Evolutionary conservation across 768 basidiomycete species (phyloP).

Genomic region (Hygrophorus pudorinus): DNA sequence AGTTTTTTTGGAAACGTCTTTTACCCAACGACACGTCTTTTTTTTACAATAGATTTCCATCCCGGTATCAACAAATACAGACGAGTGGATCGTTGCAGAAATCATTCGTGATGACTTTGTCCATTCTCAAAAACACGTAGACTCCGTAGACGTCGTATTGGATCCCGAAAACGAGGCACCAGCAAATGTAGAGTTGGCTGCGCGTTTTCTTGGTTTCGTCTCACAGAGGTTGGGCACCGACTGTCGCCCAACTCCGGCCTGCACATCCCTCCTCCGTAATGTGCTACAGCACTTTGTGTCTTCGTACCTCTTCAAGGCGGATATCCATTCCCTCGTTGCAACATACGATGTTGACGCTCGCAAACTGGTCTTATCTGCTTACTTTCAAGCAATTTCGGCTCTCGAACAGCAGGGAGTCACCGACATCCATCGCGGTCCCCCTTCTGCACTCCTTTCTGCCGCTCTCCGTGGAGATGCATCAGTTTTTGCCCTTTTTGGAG

Average conservation of each 20-base stretch:
- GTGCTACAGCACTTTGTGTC: slow-evolving; percentile 71
- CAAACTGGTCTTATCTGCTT: slow-evolving; percentile 66
- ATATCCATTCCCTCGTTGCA: slow-evolving; percentile 77
- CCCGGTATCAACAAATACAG: slow-evolving; percentile 69
- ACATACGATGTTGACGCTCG: slow-evolving; percentile 67
- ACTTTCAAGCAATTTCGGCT: slow-evolving; percentile 65
- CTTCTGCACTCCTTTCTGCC: slow-evolving; percentile 62
- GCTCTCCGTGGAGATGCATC: slow-evolving; percentile 53
- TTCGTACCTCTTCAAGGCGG: slow-evolving; percentile 58
- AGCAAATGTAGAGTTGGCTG: slow-evolving; percentile 67
- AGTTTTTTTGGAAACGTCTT: slow-evolving; percentile 7
- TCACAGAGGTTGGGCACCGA: slow-evolving; percentile 52
- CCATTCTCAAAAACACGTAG: slow-evolving; percentile 48
- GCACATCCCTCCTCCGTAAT: slow-evolving; percentile 60
- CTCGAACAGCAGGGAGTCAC: slow-evolving; percentile 48
- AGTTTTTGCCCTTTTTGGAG: slow-evolving; percentile 91
- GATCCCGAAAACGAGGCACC: slow-evolving; percentile 48
- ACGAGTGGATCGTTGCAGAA: slow-evolving; percentile 91
- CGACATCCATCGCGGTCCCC: slow-evolving; percentile 47
- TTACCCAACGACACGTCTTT: slow-evolving; percentile 5
- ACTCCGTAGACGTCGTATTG: slow-evolving; percentile 42
- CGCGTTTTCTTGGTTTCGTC: slow-evolving; percentile 75
- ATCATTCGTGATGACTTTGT: slow-evolving; percentile 84
- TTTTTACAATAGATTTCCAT: slow-evolving; percentile 56
- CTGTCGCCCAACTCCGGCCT: slow-evolving; percentile 39